phyloP scores from a whole-genome alignment of 768 basidiomycete species.

The Macrolepiota fuliginosa region DNA sequence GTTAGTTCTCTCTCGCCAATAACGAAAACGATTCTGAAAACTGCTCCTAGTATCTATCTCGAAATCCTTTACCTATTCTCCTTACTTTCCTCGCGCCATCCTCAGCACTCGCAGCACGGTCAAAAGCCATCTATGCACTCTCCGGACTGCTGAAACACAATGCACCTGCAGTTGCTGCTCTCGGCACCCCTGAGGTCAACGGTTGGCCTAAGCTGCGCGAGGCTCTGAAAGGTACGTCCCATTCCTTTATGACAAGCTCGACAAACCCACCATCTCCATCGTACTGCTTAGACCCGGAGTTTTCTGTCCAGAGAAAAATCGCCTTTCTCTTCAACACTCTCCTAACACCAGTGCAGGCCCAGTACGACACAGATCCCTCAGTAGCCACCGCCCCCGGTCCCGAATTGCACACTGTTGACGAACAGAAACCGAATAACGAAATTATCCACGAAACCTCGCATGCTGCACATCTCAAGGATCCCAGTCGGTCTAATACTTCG shows the following conservation, averaged over 20 bases:
- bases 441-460: slow-evolving; percentile 74
- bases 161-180: slow-evolving; percentile 54
- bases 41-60: slow-evolving; percentile 50
- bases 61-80: slow-evolving; percentile 65
- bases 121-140: slow-evolving; percentile 79
- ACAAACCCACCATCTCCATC: background rate
- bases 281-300: slow-evolving; percentile 70
- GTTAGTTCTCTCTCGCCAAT: slow-evolving; percentile 21
- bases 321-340: slow-evolving; percentile 75
- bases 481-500: slow-evolving; percentile 52
- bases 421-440: slow-evolving; percentile 11
- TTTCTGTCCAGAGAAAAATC: slow-evolving; percentile 72
- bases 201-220: slow-evolving; percentile 67
- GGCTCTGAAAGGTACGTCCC: slow-evolving; percentile 56
- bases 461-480: slow-evolving; percentile 57
- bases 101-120: slow-evolving; percentile 54
- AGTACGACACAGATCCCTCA: background rate
- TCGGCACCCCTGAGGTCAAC: slow-evolving; percentile 41
- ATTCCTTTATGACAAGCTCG: background rate
- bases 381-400: slow-evolving; percentile 16
- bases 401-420: slow-evolving; percentile 19
- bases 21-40: background rate
- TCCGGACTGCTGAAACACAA: slow-evolving; percentile 82
- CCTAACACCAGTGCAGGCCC: slow-evolving; percentile 37
- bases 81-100: slow-evolving; percentile 57